A percentile compares a stretch with the other conserved stretches of the same genome.
These are phyloP conservation scores for Clarireedia monteithiana DNA, from an alignment of 2,329 filamentous ascomycete species.

Conservation along the genomic window DNA sequence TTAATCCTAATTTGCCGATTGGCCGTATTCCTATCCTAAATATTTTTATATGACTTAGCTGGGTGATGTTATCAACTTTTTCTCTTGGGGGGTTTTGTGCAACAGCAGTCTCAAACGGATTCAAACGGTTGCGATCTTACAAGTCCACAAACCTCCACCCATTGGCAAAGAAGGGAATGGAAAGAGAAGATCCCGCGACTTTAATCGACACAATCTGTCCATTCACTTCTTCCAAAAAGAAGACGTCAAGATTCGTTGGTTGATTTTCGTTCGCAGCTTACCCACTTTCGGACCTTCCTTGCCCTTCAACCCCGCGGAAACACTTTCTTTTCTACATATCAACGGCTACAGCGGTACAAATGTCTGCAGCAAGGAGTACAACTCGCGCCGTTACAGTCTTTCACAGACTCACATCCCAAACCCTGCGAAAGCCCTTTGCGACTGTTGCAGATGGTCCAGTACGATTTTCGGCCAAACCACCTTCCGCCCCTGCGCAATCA, in stretches of 20 bases:
- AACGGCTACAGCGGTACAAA: constrained; percentile 1
- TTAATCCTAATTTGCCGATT: constrained; percentile 7
- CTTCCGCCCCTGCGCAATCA: neutral
- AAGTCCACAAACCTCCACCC: neutral
- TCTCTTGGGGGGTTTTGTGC: neutral
- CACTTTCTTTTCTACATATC: neutral
- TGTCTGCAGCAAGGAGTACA: constrained; percentile 13
- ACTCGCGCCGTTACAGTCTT: constrained; percentile 7
- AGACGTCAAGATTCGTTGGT: neutral
- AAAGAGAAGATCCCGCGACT: no score
- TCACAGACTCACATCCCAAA: constrained; percentile 11
- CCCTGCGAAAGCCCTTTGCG: constrained; percentile 10
- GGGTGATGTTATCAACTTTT: neutral
- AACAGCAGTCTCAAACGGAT: neutral
- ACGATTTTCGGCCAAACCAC: constrained; percentile 7
- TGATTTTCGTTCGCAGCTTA: neutral
- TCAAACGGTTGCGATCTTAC: neutral
- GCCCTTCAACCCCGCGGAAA: neutral
- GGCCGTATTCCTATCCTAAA: neutral
- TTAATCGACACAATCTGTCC: neutral
- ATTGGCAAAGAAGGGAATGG: no score
- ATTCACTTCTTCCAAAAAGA: neutral
- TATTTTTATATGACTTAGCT: constrained; percentile 5
- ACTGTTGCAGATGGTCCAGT: constrained; percentile 4
- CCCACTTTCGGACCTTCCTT: neutral